Base-by-base conservation (phyloP, 2,329 filamentous ascomycete genomes). In the Pseudogymnoascus sp. region DNA sequence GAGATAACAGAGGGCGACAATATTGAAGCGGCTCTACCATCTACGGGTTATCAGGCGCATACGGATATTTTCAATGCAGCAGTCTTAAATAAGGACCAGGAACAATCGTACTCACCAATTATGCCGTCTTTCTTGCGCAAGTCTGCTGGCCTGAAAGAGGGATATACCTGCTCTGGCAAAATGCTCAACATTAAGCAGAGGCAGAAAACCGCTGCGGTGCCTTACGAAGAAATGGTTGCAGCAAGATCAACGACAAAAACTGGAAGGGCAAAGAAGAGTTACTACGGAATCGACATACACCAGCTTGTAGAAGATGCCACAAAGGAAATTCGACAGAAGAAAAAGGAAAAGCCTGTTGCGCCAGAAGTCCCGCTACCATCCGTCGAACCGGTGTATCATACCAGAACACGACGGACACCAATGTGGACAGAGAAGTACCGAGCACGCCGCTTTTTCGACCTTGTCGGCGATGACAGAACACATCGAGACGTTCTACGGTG, bases 361-460 rank as follows among this genome's bases (percentile, higher is more conserved):
- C 61, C 73, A 10, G 61, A 68, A 1, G 69, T 73, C 14, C 69
- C 72, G 36, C 59, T 76, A 23, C 74, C 75, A n/a, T 76, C 78
- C 0, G 69, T 79, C 4, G 80, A 82, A 67, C 68, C 73, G 3
- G 63, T 69, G 8, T 29, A 26, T 7, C 69, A 67, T 45, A 36
- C 66, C 12, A 71, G 71, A 66, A 18, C 74, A 71, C 64, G 68
- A 14, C 70, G 64, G 66, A 82, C 85, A 0, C 75, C 91, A 34
- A 79, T 99, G 72, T 99, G 95, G 95, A 96, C 93, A 0, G 95
- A 99, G 73, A 99, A 99, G 74, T 99, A 99, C 73, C 87, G 95
- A 37, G 95, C 95, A 29, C 86, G 86, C 66, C 93, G 87, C 70
- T 99, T 97, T 71, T 90, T 93, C 69, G 95, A 99, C 69, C 81